Percentiles rank a stretch among this genome's conserved stretches.
phyloP scores from a whole-genome alignment of 2,329 filamentous ascomycete genomes.

The Penicillium sclerotigenum region DNA sequence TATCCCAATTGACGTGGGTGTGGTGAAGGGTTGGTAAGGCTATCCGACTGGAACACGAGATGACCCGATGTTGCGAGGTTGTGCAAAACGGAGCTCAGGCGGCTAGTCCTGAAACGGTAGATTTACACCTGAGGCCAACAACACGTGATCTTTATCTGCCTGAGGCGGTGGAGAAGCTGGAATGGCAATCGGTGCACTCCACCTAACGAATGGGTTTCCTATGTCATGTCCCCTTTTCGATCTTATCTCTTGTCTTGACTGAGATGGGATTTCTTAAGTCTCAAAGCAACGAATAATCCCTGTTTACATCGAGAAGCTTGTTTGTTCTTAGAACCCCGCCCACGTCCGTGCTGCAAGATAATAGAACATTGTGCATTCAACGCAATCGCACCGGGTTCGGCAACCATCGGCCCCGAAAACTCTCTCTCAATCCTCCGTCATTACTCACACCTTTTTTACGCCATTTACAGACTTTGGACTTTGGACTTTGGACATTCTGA shows the following conservation, averaged over 20 bases:
- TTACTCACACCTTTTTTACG: neutral
- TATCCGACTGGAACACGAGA: slow-evolving; percentile 35
- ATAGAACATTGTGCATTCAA: slow-evolving; percentile 27
- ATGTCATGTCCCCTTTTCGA: slow-evolving; percentile 13
- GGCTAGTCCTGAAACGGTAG: slow-evolving; percentile 30
- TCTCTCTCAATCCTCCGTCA: slow-evolving; percentile 6
- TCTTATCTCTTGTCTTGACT: slow-evolving; percentile 7
- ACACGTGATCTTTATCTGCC: slow-evolving; percentile 28
- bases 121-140: slow-evolving; percentile 17
- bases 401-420: slow-evolving; percentile 26
- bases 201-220: slow-evolving; percentile 27
- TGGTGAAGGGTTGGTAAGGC: slow-evolving; percentile 31
- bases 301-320: slow-evolving; percentile 30
- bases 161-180: slow-evolving; percentile 21
- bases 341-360: slow-evolving; percentile 29
- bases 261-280: slow-evolving; percentile 26
- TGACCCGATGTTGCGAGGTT: slow-evolving; percentile 40
- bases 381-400: slow-evolving; percentile 22
- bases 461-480: neutral
- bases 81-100: slow-evolving; percentile 40
- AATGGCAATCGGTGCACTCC: slow-evolving; percentile 21
- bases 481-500: neutral
- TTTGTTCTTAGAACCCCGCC: slow-evolving; percentile 24
- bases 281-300: slow-evolving; percentile 21
- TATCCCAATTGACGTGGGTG: slow-evolving; percentile 34